A percentile compares a stretch with the other conserved stretches of the same genome.
phyloP scores from a whole-genome alignment of 768 basidiomycete genomes.

The Boletus bicolor region DNA sequence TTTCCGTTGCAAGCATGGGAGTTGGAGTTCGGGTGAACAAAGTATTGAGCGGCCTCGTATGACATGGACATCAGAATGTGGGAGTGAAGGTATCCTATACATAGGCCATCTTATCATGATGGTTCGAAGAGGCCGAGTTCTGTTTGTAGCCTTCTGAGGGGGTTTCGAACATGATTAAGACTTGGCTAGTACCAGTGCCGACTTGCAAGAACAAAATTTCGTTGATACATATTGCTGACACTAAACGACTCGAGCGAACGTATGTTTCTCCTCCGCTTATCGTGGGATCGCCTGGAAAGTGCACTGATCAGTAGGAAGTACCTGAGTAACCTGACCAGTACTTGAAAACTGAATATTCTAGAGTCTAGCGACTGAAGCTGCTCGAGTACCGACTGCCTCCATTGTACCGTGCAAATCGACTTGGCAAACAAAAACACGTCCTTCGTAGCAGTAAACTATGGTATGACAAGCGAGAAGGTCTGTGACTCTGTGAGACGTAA shows the following conservation, averaged over 20 bases:
- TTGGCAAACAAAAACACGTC: constrained; percentile 1
- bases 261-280: neutral
- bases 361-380: neutral
- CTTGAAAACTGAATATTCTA: neutral
- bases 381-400: neutral
- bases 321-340: neutral
- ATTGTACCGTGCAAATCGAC: constrained; percentile 1
- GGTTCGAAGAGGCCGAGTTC: neutral
- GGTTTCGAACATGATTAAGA: neutral
- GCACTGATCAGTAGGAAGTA: too few species aligned
- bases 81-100: constrained; percentile 5
- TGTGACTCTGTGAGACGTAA: constrained; percentile 10
- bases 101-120: neutral
- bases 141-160: neutral
- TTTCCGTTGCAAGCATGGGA: constrained; percentile 1
- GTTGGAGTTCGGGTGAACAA: neutral
- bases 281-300: too few species aligned
- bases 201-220: neutral
- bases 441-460: neutral
- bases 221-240: neutral
- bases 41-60: neutral
- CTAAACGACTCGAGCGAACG: neutral
- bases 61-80: neutral
- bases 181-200: neutral
- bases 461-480: constrained; percentile 3